Conservation (phyloP, 2,329 filamentous ascomycete species). For the Tolypocladium pustulatum region DNA sequence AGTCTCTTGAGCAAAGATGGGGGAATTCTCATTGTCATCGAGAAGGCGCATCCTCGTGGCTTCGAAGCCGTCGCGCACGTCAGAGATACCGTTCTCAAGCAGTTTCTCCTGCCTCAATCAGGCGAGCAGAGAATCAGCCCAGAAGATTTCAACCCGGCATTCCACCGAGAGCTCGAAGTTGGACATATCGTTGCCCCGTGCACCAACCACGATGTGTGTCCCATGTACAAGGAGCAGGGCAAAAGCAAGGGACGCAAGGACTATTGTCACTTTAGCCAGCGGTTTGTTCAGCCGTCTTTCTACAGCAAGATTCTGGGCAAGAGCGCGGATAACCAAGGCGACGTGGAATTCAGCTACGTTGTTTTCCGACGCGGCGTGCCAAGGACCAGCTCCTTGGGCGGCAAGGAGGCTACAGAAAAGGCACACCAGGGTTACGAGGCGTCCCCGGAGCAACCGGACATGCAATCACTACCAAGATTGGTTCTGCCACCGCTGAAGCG, state of each 20-base stretch:
- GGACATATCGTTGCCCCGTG: slow-evolving; percentile 66
- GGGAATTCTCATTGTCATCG: slow-evolving; percentile 75
- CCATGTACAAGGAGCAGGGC: slow-evolving; percentile 72
- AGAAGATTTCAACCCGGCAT: slow-evolving; percentile 29
- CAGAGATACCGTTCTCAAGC: slow-evolving; percentile 65
- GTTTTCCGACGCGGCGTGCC: slow-evolving; percentile 66
- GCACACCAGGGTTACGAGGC: slow-evolving; percentile 67
- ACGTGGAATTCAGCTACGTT: slow-evolving; percentile 83
- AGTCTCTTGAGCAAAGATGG: slow-evolving; percentile 72
- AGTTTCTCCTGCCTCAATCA: slow-evolving; percentile 50
- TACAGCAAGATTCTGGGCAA: slow-evolving; percentile 66
- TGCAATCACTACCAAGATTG: slow-evolving; percentile 66
- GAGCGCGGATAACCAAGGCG: slow-evolving; percentile 70
- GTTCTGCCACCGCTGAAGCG: slow-evolving; percentile 79
- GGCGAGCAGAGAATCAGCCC: slow-evolving; percentile 22
- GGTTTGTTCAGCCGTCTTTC: slow-evolving; percentile 75
- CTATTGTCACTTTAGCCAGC: slow-evolving; percentile 83
- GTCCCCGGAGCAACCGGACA: slow-evolving; percentile 31
- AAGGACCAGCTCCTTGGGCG: slow-evolving; percentile 27
- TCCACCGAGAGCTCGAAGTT: slow-evolving; percentile 37
- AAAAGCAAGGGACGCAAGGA: slow-evolving; percentile 68
- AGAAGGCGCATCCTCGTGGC: slow-evolving; percentile 83
- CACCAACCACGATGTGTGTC: slow-evolving; percentile 80
- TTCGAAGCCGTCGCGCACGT: slow-evolving; percentile 88
- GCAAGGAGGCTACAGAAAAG: slow-evolving; percentile 44